These are phyloP conservation scores for Dictyostelium citrinum DNA, from an alignment of 78 protist species.

Conservation along the genomic window DNA sequence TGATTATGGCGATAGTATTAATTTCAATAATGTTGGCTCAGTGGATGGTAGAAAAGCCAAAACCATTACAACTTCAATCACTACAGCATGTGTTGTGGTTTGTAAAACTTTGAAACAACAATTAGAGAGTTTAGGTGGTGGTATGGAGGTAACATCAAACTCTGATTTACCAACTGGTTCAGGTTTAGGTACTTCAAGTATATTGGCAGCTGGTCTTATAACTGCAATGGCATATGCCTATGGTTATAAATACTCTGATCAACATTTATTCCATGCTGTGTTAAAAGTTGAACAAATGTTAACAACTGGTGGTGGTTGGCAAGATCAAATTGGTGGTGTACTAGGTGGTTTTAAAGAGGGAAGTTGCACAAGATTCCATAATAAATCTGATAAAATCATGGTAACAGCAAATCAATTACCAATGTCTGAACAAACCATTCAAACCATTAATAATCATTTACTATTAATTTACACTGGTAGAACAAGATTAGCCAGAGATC, in stretches of 20 bases:
- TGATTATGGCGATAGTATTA: not conserved
- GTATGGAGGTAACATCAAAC: slow-evolving; percentile 31
- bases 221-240: slow-evolving; percentile 46
- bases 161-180: slow-evolving; percentile 78
- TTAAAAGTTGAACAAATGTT: slow-evolving; percentile 85
- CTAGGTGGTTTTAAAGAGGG: slow-evolving; percentile 75
- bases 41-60: not conserved
- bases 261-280: slow-evolving; percentile 60
- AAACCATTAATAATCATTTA: slow-evolving; percentile 7
- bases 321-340: slow-evolving; percentile 87
- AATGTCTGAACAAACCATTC: not conserved
- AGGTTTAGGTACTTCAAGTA: slow-evolving; percentile 80
- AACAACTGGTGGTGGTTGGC: slow-evolving; percentile 91
- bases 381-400: not conserved
- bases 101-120: not conserved
- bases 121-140: slow-evolving; percentile 77
- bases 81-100: not conserved
- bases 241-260: slow-evolving; percentile 13
- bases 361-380: not conserved
- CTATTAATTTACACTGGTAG: slow-evolving; percentile 79
- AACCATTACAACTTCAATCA: not conserved
- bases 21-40: not conserved
- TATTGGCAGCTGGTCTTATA: slow-evolving; percentile 65
- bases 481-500: slow-evolving; percentile 79
- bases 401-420: not conserved